phyloP scores from a whole-genome alignment of 176 grass and related monocot genomes.

The Hordeum vulgare region DNA sequence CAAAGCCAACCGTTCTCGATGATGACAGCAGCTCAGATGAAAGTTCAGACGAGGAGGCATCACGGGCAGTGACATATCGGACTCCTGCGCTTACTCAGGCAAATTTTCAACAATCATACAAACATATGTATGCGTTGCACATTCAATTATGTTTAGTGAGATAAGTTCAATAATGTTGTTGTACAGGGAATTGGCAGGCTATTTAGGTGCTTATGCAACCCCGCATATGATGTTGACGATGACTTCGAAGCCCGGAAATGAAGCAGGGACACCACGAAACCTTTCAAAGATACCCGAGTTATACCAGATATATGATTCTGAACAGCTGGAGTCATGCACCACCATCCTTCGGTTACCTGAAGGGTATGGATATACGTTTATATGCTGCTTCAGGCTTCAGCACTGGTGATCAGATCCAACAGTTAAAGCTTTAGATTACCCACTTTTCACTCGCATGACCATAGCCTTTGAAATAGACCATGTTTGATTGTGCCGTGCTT shows the following conservation, averaged over 20 bases:
- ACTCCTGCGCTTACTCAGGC: slow-evolving; percentile 92
- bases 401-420: neutral
- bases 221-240: slow-evolving; percentile 93
- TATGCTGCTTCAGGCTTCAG: slow-evolving; percentile 28
- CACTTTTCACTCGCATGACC: neutral
- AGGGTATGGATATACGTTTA: slow-evolving; percentile 24
- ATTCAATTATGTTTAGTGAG: neutral
- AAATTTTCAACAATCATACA: slow-evolving; percentile 11
- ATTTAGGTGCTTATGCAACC: slow-evolving; percentile 95
- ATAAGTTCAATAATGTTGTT: neutral
- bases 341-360: neutral
- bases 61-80: slow-evolving; percentile 49
- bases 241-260: slow-evolving; percentile 70
- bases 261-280: neutral
- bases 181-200: slow-evolving; percentile 91
- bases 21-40: slow-evolving; percentile 69
- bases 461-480: slow-evolving; percentile 14
- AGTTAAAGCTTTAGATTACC: neutral
- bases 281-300: neutral
- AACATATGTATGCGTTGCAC: neutral
- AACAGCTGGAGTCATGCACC: slow-evolving; percentile 16
- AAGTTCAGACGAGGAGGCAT: slow-evolving; percentile 71
- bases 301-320: slow-evolving; percentile 25
- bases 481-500: neutral
- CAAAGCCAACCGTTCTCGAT: slow-evolving; percentile 67